Conservation (phyloP, 495 filamentous ascomycete genomes). For the Aspergillus ellipticus region DNA sequence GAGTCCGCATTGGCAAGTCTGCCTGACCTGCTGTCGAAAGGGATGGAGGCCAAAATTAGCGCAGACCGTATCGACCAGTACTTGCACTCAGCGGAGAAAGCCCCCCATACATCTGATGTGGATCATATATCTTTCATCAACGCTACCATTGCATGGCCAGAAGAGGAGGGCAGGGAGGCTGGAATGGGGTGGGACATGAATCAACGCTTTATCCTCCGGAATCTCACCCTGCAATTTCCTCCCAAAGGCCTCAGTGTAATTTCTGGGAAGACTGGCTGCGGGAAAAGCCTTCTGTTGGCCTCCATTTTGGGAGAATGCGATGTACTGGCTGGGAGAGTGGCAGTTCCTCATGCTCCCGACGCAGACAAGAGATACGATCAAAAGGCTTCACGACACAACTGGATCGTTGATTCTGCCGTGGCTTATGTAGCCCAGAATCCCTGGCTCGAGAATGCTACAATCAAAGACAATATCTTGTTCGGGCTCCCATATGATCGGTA, state of each 20-base stretch:
- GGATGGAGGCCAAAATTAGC: slow-evolving; percentile 69
- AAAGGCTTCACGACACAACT: slow-evolving; percentile 59
- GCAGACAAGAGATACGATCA: slow-evolving; percentile 42
- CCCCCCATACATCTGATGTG: slow-evolving; percentile 50
- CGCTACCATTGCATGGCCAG: slow-evolving; percentile 73
- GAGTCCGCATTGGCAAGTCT: slow-evolving; percentile 67
- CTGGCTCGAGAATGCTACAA: slow-evolving; percentile 76
- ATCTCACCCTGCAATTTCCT: slow-evolving; percentile 63
- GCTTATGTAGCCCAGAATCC: slow-evolving; percentile 77
- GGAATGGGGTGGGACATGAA: slow-evolving; percentile 40
- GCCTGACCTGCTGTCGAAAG: slow-evolving; percentile 68
- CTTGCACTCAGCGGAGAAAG: slow-evolving; percentile 63
- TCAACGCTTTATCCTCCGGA: slow-evolving; percentile 58
- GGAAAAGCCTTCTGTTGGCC: slow-evolving; percentile 58
- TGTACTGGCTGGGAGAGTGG: slow-evolving; percentile 40
- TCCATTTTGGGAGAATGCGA: slow-evolving; percentile 58
- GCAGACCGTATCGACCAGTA: slow-evolving; percentile 70
- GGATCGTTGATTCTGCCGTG: slow-evolving; percentile 64
- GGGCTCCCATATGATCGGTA: slow-evolving; percentile 61
- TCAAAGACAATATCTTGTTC: slow-evolving; percentile 69
- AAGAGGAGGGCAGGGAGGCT: slow-evolving; percentile 25
- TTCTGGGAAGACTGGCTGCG: slow-evolving; percentile 49
- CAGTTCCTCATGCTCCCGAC: slow-evolving; percentile 36
- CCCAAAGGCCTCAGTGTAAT: slow-evolving; percentile 60
- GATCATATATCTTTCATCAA: slow-evolving; percentile 60